Evolutionary conservation across 2,329 filamentous ascomycete genomes (phyloP).

Genomic region (Penicillium sp.): DNA sequence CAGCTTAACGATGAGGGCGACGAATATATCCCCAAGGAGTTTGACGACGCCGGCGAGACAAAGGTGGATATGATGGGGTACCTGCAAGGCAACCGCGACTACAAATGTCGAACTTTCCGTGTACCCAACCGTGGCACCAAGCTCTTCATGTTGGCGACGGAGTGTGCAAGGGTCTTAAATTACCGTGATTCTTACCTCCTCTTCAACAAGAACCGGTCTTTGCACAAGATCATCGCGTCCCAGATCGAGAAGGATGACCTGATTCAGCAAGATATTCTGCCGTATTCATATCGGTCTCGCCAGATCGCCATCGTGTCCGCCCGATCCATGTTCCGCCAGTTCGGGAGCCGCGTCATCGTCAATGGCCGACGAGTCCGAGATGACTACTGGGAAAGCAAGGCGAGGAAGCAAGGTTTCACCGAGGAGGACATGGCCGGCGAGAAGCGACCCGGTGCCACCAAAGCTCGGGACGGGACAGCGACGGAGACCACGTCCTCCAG

Average conservation of each 20-base stretch:
- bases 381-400: conserved; percentile 98
- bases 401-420: conserved; percentile 94
- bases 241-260: conserved; percentile 96
- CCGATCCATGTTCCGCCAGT: conserved; percentile 97
- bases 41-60: conserved; percentile 87
- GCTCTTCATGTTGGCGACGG: conserved; percentile 97
- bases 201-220: conserved; percentile 96
- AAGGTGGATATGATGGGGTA: conserved; percentile 85
- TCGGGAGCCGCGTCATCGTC: conserved; percentile 88
- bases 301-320: conserved; percentile 98
- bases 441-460: conserved; percentile 88
- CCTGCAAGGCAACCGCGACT: conserved; percentile 77
- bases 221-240: conserved; percentile 96
- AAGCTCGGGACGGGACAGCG: conserved; percentile 77
- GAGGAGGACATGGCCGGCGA: conserved; percentile 94
- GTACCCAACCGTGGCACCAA: conserved; percentile 89
- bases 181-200: conserved; percentile 97
- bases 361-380: conserved; percentile 88
- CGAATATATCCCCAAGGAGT: conserved; percentile 91
- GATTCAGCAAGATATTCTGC: conserved; percentile 89
- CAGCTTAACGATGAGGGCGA: conserved; percentile 85
- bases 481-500: conserved; percentile 63
- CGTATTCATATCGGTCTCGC: conserved; percentile 95
- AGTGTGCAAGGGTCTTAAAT: conserved; percentile 88
- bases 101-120: conserved; percentile 88